phyloP scores from a whole-genome alignment of 2,329 filamentous ascomycete species.

The Hortaea werneckii region DNA sequence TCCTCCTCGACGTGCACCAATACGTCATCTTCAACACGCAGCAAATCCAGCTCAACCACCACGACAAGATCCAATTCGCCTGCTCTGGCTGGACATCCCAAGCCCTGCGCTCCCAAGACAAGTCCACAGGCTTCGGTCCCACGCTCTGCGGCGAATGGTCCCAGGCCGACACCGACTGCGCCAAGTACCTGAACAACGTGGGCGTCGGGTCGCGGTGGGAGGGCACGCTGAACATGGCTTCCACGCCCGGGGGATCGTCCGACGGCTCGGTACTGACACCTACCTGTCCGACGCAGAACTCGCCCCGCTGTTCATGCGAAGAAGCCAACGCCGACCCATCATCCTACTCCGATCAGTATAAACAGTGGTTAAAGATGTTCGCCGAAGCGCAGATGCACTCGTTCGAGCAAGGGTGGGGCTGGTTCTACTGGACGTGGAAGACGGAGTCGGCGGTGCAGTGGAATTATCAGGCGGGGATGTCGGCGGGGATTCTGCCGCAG shows the following conservation, averaged over 20 bases:
- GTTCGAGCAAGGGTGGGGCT: slow-evolving; percentile 89
- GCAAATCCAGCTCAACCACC: slow-evolving; percentile 72
- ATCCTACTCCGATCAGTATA: slow-evolving; percentile 63
- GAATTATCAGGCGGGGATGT: slow-evolving; percentile 77
- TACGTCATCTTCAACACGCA: slow-evolving; percentile 96
- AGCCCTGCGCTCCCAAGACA: slow-evolving; percentile 61
- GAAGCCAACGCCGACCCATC: slow-evolving; percentile 63
- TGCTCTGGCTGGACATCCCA: slow-evolving; percentile 81
- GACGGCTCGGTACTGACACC: slow-evolving; percentile 55
- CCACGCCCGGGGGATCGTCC: slow-evolving; percentile 41
- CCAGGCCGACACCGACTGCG: slow-evolving; percentile 94
- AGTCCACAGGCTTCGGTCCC: slow-evolving; percentile 72
- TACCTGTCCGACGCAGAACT: slow-evolving; percentile 57
- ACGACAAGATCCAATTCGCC: slow-evolving; percentile 75
- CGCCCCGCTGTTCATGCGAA: slow-evolving; percentile 59
- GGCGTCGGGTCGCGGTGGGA: slow-evolving; percentile 83
- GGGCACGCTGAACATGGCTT: slow-evolving; percentile 60
- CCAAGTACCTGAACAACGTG: slow-evolving; percentile 77
- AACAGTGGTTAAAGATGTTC: slow-evolving; percentile 76
- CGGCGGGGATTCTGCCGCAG: slow-evolving; percentile 65
- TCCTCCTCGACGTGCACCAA: slow-evolving; percentile 94
- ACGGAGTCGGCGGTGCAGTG: slow-evolving; percentile 80
- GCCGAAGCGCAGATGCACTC: slow-evolving; percentile 92
- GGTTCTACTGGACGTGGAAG: slow-evolving; percentile 99
- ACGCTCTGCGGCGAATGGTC: slow-evolving; percentile 96